Percentiles rank a stretch among this genome's conserved stretches.
These are phyloP conservation scores for Zygosaccharomyces bisporus DNA, from an alignment of 805 yeast species.

Conservation along the genomic window DNA sequence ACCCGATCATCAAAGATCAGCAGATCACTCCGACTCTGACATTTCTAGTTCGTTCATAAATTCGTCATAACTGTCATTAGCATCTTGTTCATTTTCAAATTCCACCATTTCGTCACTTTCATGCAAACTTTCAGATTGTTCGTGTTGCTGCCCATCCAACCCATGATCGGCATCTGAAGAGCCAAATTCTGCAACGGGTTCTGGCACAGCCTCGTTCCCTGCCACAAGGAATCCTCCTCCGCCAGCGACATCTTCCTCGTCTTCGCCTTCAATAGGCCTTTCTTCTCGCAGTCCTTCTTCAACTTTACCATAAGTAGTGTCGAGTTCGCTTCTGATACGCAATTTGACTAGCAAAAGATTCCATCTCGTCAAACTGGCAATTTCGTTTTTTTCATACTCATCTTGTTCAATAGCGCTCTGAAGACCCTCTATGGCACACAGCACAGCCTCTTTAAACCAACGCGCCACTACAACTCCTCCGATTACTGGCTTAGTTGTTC, in stretches of 20 bases:
- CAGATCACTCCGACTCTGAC: conserved; percentile 11
- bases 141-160: neutral
- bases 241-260: conserved; percentile 5
- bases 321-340: conserved; percentile 38
- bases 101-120: neutral
- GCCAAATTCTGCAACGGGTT: neutral
- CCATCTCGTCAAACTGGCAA: conserved; percentile 44
- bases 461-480: conserved; percentile 74
- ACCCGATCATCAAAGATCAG: neutral
- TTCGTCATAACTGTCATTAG: conserved; percentile 32
- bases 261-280: conserved; percentile 9
- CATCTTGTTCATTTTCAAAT: conserved; percentile 3
- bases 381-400: conserved; percentile 42
- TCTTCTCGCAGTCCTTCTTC: conserved; percentile 14
- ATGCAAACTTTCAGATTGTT: conserved; percentile 3
- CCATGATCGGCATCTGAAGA: neutral
- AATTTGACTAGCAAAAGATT: conserved; percentile 35
- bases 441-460: conserved; percentile 42
- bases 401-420: conserved; percentile 36
- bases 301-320: conserved; percentile 43
- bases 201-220: neutral
- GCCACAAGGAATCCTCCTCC: conserved; percentile 16
- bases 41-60: conserved; percentile 32
- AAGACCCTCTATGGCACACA: conserved; percentile 30
- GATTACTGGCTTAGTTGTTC: conserved; percentile 55